Evolutionary conservation across 2,329 filamentous ascomycete species (phyloP).

Genomic region (Aspergillus udagawae): DNA sequence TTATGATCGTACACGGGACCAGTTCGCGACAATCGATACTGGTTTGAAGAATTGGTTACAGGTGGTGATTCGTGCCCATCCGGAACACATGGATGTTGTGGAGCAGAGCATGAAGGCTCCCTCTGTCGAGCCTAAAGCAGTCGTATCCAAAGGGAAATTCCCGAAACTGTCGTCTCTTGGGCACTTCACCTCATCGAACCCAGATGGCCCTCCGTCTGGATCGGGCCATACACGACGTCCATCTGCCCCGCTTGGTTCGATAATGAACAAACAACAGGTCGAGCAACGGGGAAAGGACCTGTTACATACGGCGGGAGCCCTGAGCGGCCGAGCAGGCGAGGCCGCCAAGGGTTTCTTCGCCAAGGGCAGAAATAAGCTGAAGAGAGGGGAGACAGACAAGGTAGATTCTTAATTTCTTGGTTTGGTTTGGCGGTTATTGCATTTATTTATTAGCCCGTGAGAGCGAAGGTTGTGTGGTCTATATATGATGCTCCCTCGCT

Average conservation of each 20-base stretch:
- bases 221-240: constrained; percentile 32
- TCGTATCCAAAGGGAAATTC: constrained; percentile 36
- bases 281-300: constrained; percentile 85
- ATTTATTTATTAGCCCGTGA: neutral
- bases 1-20: constrained; percentile 67
- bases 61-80: constrained; percentile 46
- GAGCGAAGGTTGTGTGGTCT: constrained; percentile 2
- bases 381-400: constrained; percentile 67
- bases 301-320: constrained; percentile 72
- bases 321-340: constrained; percentile 66
- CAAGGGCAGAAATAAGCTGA: constrained; percentile 82
- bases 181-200: constrained; percentile 25
- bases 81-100: constrained; percentile 50
- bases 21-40: constrained; percentile 69
- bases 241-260: constrained; percentile 35
- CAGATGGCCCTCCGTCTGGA: constrained; percentile 30
- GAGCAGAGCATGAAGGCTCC: constrained; percentile 32
- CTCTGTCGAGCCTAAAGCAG: constrained; percentile 24
- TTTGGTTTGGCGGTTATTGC: constrained; percentile 19
- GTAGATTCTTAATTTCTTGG: constrained; percentile 65
- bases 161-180: constrained; percentile 37
- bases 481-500: constrained; percentile 3
- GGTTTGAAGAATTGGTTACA: constrained; percentile 64
- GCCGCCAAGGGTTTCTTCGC: constrained; percentile 88
- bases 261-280: constrained; percentile 58